Percentiles rank a stretch among this genome's conserved stretches.
Conservation (phyloP, 2,329 filamentous ascomycete species). For the Arthrobotrys entomopaga region DNA sequence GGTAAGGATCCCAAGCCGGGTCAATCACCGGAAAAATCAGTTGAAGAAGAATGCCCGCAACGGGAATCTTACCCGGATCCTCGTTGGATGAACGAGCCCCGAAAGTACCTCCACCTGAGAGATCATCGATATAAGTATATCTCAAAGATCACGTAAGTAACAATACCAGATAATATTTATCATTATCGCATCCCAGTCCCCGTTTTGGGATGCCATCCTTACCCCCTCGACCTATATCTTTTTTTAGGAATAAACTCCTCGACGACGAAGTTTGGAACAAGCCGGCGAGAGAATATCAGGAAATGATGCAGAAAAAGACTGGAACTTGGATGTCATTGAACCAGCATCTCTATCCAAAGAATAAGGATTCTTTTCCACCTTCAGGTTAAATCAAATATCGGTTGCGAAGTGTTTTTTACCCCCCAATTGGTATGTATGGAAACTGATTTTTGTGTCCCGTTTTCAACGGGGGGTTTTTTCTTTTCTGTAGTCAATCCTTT, state of each 20-base stretch:
- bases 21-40: constrained; percentile 49
- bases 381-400: constrained; percentile 50
- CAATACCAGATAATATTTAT: background rate
- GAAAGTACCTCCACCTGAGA: constrained; percentile 36
- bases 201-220: constrained; percentile 35
- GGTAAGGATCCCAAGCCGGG: constrained; percentile 39
- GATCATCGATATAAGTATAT: constrained; percentile 53
- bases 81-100: constrained; percentile 54
- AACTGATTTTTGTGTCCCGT: constrained; percentile 35
- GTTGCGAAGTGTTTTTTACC: constrained; percentile 32
- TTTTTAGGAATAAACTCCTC: constrained; percentile 51
- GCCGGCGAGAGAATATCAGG: constrained; percentile 50
- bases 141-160: constrained; percentile 53
- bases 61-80: constrained; percentile 52
- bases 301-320: constrained; percentile 49
- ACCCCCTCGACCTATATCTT: constrained; percentile 6
- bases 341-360: constrained; percentile 49
- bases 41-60: constrained; percentile 42
- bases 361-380: constrained; percentile 53
- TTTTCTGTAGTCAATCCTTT: constrained; percentile 48
- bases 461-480: constrained; percentile 24
- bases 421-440: constrained; percentile 34
- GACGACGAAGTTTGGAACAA: constrained; percentile 47
- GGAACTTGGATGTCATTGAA: constrained; percentile 53
- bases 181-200: constrained; percentile 5